Evolutionary conservation across 805 yeast species (phyloP).

Genomic region (Schizosaccharomyces osmophilus): DNA sequence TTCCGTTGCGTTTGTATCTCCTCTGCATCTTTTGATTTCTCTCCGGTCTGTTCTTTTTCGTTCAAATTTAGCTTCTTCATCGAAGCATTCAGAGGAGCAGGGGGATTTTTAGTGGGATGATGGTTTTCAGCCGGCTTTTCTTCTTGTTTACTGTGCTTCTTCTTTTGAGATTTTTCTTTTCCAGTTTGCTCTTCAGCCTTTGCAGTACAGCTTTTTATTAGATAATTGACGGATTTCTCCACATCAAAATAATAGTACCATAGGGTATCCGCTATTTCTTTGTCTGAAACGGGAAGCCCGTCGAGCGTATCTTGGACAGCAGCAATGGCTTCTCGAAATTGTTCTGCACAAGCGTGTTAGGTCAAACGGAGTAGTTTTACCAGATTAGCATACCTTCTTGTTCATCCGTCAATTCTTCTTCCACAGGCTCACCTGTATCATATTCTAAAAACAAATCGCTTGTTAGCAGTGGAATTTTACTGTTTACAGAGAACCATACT

Average conservation of each 20-base stretch:
- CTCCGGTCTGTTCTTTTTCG: neutral
- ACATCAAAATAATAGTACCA: slow-evolving; percentile 35
- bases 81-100: too few relatives aligned
- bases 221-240: slow-evolving; percentile 25
- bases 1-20: neutral
- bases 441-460: slow-evolving; percentile 7
- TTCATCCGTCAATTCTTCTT: slow-evolving; percentile 10
- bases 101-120: neutral
- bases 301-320: slow-evolving; percentile 9
- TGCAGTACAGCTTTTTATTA: slow-evolving; percentile 12
- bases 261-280: slow-evolving; percentile 30
- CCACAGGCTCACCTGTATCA: slow-evolving; percentile 7
- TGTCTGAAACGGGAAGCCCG: slow-evolving; percentile 22
- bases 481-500: neutral
- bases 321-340: slow-evolving; percentile 9
- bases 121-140: neutral
- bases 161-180: neutral
- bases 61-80: too few relatives aligned
- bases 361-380: neutral
- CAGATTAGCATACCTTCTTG: slow-evolving; percentile 4
- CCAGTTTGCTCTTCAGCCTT: neutral
- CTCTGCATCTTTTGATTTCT: neutral
- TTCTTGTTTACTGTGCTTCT: neutral
- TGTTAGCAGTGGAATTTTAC: neutral
- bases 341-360: slow-evolving; percentile 7